A percentile compares a stretch with the other conserved stretches of the same genome.
phyloP scores from a whole-genome alignment of 495 filamentous ascomycete genomes.

The Aspergillus saccharolyticus region DNA sequence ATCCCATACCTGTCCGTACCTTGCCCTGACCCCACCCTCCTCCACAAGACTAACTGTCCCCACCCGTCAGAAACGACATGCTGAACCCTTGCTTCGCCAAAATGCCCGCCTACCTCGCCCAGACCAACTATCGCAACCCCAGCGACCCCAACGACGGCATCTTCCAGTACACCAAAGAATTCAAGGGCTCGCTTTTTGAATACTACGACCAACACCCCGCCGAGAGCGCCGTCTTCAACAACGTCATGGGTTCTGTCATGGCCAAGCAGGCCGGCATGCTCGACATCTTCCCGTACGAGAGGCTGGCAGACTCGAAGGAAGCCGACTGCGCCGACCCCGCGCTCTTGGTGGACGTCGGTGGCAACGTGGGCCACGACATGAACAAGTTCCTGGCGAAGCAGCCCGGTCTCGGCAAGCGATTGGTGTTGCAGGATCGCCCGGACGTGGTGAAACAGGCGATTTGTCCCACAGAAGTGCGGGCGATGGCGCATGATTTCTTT shows the following conservation, averaged over 20 bases:
- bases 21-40: background rate
- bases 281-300: conserved; percentile 14
- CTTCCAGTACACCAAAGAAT: conserved; percentile 9
- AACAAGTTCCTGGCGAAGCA: conserved; percentile 27
- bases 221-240: conserved; percentile 8
- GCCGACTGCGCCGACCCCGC: conserved; percentile 12
- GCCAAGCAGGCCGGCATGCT: conserved; percentile 8
- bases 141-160: conserved; percentile 1
- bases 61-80: background rate
- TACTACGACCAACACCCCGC: conserved; percentile 4
- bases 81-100: conserved; percentile 4
- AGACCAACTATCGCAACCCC: conserved; percentile 3
- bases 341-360: conserved; percentile 51
- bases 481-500: conserved; percentile 42
- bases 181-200: background rate
- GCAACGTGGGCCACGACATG: conserved; percentile 45
- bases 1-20: conserved; percentile 7
- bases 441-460: conserved; percentile 23
- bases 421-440: conserved; percentile 48
- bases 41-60: background rate
- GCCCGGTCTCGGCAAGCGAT: conserved; percentile 30
- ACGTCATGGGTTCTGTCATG: conserved; percentile 10
- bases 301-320: conserved; percentile 5
- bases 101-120: conserved; percentile 2
- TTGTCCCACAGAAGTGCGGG: conserved; percentile 29